Evolutionary conservation across 805 yeast genomes (phyloP).

Genomic region (Lipomyces chichibuensis): DNA sequence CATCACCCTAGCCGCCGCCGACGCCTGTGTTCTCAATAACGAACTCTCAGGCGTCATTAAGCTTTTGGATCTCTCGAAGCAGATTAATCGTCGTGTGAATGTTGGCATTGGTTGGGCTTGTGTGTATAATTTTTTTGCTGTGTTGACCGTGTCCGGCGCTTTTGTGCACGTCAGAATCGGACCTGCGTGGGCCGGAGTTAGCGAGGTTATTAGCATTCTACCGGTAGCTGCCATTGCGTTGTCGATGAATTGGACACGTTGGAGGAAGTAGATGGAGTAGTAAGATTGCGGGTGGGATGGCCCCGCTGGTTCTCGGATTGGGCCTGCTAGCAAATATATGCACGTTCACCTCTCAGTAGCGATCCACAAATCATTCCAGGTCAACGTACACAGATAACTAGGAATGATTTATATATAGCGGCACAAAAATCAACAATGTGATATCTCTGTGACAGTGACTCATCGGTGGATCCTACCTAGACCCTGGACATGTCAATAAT

Average conservation of each 20-base stretch:
- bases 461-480: too few species aligned
- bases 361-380: too few species aligned
- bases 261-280: too few species aligned
- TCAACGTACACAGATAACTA: too few species aligned
- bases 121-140: slow-evolving; percentile 25
- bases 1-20: slow-evolving; percentile 22
- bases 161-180: slow-evolving; percentile 26
- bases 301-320: too few species aligned
- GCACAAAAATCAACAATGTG: too few species aligned
- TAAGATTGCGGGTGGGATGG: too few species aligned
- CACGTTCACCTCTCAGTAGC: too few species aligned
- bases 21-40: slow-evolving; percentile 18
- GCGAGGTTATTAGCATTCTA: slow-evolving; percentile 27
- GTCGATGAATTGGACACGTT: slow-evolving; percentile 1
- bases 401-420: too few species aligned
- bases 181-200: slow-evolving; percentile 29
- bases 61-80: slow-evolving; percentile 13
- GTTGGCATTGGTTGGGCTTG: slow-evolving; percentile 22
- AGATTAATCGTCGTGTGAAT: slow-evolving; percentile 1
- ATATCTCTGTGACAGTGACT: too few species aligned
- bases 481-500: too few species aligned
- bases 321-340: too few species aligned
- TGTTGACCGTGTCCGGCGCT: slow-evolving; percentile 26
- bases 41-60: slow-evolving; percentile 19
- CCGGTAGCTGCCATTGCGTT: slow-evolving; percentile 23